Percentiles rank a stretch among this genome's conserved stretches.
These are phyloP conservation scores for Zarea fungicola DNA, from an alignment of 2,329 filamentous ascomycete species.

Conservation along the genomic window DNA sequence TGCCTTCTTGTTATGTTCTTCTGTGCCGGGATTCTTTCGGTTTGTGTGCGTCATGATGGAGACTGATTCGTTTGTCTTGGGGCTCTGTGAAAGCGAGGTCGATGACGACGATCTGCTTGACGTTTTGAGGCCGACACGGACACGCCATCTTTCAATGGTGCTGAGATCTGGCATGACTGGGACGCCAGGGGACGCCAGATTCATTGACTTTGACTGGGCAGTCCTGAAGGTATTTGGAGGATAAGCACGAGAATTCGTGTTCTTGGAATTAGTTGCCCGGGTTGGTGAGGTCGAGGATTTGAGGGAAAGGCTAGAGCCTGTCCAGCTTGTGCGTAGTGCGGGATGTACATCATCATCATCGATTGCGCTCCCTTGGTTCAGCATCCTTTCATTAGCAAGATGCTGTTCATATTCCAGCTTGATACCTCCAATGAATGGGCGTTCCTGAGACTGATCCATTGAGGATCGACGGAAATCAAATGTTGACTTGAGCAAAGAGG, in stretches of 20 bases:
- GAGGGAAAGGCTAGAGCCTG: conserved; percentile 24
- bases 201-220: conserved; percentile 22
- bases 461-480: conserved; percentile 31
- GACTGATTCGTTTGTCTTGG: not conserved
- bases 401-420: conserved; percentile 37
- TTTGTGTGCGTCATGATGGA: not conserved
- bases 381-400: conserved; percentile 24
- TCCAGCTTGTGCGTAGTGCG: conserved; percentile 27
- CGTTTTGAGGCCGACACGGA: conserved; percentile 21
- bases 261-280: conserved; percentile 17
- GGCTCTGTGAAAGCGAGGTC: not conserved
- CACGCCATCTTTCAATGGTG: conserved; percentile 29
- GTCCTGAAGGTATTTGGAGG: conserved; percentile 33
- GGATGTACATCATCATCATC: conserved; percentile 28
- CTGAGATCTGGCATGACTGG: conserved; percentile 26
- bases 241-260: conserved; percentile 26
- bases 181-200: conserved; percentile 23
- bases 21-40: not conserved
- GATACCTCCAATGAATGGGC: conserved; percentile 36
- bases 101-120: conserved; percentile 10
- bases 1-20: not conserved
- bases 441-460: conserved; percentile 25
- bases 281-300: conserved; percentile 21
- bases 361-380: conserved; percentile 22
- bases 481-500: conserved; percentile 29